Base-by-base conservation (phyloP, 2,329 filamentous ascomycete species). In the Clonostachys rhizophaga region DNA sequence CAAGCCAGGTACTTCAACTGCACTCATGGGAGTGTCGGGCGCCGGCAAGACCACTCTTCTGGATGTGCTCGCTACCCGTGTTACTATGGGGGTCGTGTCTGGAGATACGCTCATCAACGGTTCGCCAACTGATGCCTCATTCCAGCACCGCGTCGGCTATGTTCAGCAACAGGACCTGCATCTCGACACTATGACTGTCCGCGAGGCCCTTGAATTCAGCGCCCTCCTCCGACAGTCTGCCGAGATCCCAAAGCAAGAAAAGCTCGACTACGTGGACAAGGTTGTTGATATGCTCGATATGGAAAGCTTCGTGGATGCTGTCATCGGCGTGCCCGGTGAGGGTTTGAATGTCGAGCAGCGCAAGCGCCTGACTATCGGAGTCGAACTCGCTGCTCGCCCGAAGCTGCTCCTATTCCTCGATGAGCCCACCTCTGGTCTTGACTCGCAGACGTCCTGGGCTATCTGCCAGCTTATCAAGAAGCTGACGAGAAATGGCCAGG, bases 341-440 rank as follows among this genome's bases (percentile, higher is more conserved):
- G 59, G 50, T 34, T 47, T 75, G 6, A 69, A 69, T 30, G 65
- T 74, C 10, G 70, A 74, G 50, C 71, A 74, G 47, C 60, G 70
- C 1, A 75, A 75, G 53, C 87, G 90, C 58, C 76, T 96, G 7
- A 96, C 91, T 0, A 96, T 97, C 53, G 92, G 90, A 66, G 91
- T 97, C 14, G 92, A 97, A 64, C 78, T 97, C 18, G 91, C 90
- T 40, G 92, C 92, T 7, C 96, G 94, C 70, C 92, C 92, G 5
- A 84, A 89, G 37, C 76, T 96, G 44, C 77, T 96, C 50, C 81
- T 96, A 42, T 96, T 96, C 71, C 81, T 96, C 37, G 92, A 96
- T 58, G 91, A 96, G 66, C 91, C 91, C 11, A 96, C 91, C 4
- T 96, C 91, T 24, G 91, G 92, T 73, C 82, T 96, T 17, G 91